Percentiles rank a stretch among this genome's conserved stretches.
These are phyloP conservation scores for Silene coronaria DNA, from an alignment of 179 eudicot genomes.

Conservation along the genomic window DNA sequence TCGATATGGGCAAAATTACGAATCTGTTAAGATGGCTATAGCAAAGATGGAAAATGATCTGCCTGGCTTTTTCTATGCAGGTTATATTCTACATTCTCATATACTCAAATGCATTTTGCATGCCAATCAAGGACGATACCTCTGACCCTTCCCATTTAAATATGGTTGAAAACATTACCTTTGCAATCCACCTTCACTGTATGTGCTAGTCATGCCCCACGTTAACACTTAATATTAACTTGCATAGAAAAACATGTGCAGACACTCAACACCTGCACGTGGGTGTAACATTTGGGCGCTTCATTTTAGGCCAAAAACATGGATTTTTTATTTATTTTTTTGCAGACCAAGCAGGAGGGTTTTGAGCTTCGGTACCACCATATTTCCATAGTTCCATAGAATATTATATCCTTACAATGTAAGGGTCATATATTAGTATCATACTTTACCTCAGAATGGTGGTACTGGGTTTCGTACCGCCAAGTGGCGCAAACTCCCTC, in stretches of 20 bases:
- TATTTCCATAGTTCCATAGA: too few relatives aligned
- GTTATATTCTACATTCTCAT: slow-evolving; percentile 15
- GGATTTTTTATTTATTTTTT: neutral
- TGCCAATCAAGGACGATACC: neutral
- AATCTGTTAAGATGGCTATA: slow-evolving; percentile 57
- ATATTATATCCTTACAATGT: too few relatives aligned
- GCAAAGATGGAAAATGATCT: slow-evolving; percentile 80
- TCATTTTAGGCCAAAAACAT: neutral
- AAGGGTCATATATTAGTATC: neutral
- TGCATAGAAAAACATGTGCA: too few relatives aligned
- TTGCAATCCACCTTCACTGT: neutral
- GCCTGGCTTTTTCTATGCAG: slow-evolving; percentile 91
- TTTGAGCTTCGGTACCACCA: too few relatives aligned
- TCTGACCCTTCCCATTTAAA: neutral
- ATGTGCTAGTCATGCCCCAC: neutral
- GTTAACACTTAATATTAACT: too few relatives aligned
- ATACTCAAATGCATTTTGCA: neutral
- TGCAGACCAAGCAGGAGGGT: neutral
- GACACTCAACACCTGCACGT: neutral
- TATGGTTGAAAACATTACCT: neutral
- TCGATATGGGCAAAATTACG: slow-evolving; percentile 71
- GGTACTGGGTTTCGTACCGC: neutral
- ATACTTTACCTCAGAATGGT: neutral
- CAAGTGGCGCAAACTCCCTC: neutral
- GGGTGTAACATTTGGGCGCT: neutral